Conservation (phyloP, 768 basidiomycete genomes). For the Pulveroboletus sp. region DNA sequence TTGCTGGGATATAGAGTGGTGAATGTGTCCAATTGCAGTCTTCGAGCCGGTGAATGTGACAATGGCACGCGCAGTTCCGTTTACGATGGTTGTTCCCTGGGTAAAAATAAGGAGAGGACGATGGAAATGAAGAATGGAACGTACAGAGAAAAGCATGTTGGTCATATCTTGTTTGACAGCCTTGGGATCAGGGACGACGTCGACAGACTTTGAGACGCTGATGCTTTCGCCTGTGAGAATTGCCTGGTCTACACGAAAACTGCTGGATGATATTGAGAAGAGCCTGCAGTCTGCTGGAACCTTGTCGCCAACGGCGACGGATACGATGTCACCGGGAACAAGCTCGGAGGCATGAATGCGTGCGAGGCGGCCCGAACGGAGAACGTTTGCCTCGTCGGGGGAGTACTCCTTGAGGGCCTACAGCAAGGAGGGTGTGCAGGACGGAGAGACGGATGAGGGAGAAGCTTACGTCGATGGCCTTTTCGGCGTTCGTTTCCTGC, state of each 20-base stretch:
- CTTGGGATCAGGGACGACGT: constrained; percentile 60
- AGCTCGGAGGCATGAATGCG: constrained; percentile 85
- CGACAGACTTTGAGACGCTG: constrained; percentile 79
- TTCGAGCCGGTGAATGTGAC: constrained; percentile 82
- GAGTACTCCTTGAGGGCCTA: constrained; percentile 97
- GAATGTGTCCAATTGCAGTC: constrained; percentile 96
- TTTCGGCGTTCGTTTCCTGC: constrained; percentile 94
- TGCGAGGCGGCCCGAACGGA: constrained; percentile 64
- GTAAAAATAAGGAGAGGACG: not conserved
- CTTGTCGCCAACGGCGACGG: constrained; percentile 90
- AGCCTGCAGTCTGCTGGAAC: constrained; percentile 93
- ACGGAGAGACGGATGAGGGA: not conserved
- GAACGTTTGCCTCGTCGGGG: constrained; percentile 90
- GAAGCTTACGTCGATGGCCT: constrained; percentile 87
- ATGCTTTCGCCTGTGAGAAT: constrained; percentile 93
- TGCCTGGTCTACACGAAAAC: constrained; percentile 93
- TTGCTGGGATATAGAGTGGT: constrained; percentile 91
- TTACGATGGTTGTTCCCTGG: constrained; percentile 94
- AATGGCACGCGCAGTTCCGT: constrained; percentile 82
- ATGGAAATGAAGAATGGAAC: not conserved
- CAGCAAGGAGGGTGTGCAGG: not conserved
- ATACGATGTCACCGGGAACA: constrained; percentile 92
- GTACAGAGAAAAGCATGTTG: constrained; percentile 93
- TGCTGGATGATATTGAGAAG: constrained; percentile 85
- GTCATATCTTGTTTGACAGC: constrained; percentile 99